Evolutionary conservation across 495 filamentous ascomycete species (phyloP), one percentile per base, ranked within the genome.

Genomic region (Bathelium albidoporum): DNA sequence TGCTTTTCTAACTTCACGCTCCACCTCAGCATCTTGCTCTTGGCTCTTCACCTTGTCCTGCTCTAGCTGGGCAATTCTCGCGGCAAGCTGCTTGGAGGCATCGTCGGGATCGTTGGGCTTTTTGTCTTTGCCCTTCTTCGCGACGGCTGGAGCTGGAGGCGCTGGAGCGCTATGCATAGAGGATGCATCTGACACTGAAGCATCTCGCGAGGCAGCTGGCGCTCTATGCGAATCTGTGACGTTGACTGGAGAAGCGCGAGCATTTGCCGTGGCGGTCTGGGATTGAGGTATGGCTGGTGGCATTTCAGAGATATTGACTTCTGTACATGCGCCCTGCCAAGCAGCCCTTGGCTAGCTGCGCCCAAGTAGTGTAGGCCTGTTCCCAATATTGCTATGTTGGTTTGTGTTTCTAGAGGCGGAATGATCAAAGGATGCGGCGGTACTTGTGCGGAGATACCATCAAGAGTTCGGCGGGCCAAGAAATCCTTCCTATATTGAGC

Each of bases 61-160:
- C 74, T 98, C 94, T 66, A 98, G 76, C 79, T 97, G 95, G 28
- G 91, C 93, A 68, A 98, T 97, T 74, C 93, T 91, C 32, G 91
- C 90, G 31, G 90, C 87, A 58, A 98, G 82, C 62, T 95, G 81
- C 77, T 97, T 96, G 43, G 87, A 89, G 12, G 90, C 89, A 69
- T 97, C 91, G 68, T 81, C 87, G 43, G 89, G 86, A 73, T 96
- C 91, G 32, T 87, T 64, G 43, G 70, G 70, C 62, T 76, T 78
- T 64, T 76, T 72, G 34, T 63, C 66, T 63, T 73, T 70, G 31
- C 69, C 69, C 53, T 74, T 89, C 83, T 90, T 89, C 74, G 81
- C 59, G 14, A 67, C 66, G 66, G 69, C 72, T 55, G 70, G 71
- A 64, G 72, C 70, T 64, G 70, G 76, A 53, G 70, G 70, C 28